Base-by-base conservation (phyloP, 805 yeast species). In the Nakazawaea molendinolei region DNA sequence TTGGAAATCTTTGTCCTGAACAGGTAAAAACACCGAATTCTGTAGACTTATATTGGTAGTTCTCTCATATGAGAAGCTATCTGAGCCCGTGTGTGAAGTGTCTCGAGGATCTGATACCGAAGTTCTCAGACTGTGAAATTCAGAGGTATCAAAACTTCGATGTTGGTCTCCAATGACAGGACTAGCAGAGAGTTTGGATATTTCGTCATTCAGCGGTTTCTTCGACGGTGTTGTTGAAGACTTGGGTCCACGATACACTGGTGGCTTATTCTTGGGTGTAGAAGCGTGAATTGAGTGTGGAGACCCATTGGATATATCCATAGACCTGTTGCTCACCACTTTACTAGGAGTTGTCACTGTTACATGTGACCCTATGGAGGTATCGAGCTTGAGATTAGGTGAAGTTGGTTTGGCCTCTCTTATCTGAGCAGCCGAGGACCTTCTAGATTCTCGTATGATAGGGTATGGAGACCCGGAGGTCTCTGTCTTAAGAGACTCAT, bases 401-500 rank as follows among this genome's bases (percentile, higher is more conserved):
- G 40, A 36, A 10, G 6, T n/a, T 5, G 25, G 3, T 16, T 27
- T 26, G 10, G 23, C 8, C 26, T 21, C 17, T 28, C 18, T 23
- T 20, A n/a, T 19, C 12, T 19, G 12, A 18, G 13, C 6, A 5
- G 39, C 16, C 22, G 23, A 24, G 26, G 22, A 14, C 26, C 19
- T 24, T 23, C 32, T 23, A 5, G 37, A 27, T 7, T 5, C 13
- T 5, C 20, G 28, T 23, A 36, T 25, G 8, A 22, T 14, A 12
- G 34, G 35, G 18, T 36, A 36, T 7, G 39, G 34, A 4, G 35
- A 36, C 8, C 32, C 39, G 3, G 34, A 31, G 20, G 28, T 34
- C n/a, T 31, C 27, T 7, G 6, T 8, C 22, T 31, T 23, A 19
- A 36, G 28, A 10, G 33, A 34, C 14, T 18, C 26, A 15, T 26